Evolutionary conservation across 78 protist genomes (phyloP).

Genomic region (Dictyostelium citrinum): DNA sequence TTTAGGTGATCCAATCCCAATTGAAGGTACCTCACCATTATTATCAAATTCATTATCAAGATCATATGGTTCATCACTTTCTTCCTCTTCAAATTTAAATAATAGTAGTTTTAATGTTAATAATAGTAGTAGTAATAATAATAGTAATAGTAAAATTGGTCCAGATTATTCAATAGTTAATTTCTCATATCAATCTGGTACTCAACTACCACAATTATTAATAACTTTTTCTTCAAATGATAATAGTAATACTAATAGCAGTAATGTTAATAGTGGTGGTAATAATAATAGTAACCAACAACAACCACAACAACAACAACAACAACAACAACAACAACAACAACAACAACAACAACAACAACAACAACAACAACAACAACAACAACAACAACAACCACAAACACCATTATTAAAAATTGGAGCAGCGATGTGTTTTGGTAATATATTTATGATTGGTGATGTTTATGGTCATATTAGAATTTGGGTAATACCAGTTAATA

Average conservation of each 20-base stretch:
- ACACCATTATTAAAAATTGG: conserved; percentile 38
- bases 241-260: neutral
- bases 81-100: neutral
- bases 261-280: neutral
- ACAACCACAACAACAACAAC: too few species aligned
- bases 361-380: too few species aligned
- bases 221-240: neutral
- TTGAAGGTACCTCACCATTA: conserved; percentile 59
- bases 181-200: neutral
- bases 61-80: conserved; percentile 8
- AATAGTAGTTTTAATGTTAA: neutral
- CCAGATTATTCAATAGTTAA: conserved; percentile 3
- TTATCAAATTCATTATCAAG: conserved; percentile 14
- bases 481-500: conserved; percentile 65
- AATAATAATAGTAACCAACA: too few species aligned
- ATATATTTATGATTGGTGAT: conserved; percentile 66
- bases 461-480: conserved; percentile 47
- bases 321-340: neutral
- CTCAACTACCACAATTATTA: neutral
- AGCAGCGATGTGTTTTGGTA: conserved; percentile 65
- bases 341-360: neutral
- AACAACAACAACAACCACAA: neutral
- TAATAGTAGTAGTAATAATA: neutral
- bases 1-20: conserved; percentile 58
- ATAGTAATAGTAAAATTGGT: neutral